A percentile compares a stretch with the other conserved stretches of the same genome.
These are phyloP conservation scores for Fagus sylvatica DNA, from an alignment of 306 rosid species.

Conservation along the genomic window DNA sequence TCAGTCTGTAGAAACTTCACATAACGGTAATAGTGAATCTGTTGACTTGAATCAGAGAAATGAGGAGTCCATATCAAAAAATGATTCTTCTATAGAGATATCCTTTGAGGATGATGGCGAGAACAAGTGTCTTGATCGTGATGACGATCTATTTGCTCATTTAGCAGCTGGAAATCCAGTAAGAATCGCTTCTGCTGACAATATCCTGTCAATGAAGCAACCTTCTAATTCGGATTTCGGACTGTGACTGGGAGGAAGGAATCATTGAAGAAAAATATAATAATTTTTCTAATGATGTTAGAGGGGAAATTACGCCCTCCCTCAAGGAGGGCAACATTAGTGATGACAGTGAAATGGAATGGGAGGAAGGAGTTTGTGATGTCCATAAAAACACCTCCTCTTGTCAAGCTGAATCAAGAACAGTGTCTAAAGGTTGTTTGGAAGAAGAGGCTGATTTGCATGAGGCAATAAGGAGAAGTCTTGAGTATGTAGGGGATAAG, in stretches of 20 bases:
- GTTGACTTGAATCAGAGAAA: constrained; percentile 35
- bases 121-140: constrained; percentile 46
- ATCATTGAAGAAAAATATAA: constrained; percentile 35
- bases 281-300: constrained; percentile 27
- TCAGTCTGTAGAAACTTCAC: constrained; percentile 31
- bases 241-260: constrained; percentile 77
- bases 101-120: constrained; percentile 56
- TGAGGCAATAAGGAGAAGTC: constrained; percentile 93
- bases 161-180: constrained; percentile 65
- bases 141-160: constrained; percentile 68
- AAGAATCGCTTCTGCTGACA: constrained; percentile 33
- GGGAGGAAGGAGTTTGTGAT: constrained; percentile 77
- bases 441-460: constrained; percentile 82
- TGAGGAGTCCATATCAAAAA: constrained; percentile 33
- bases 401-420: constrained; percentile 32
- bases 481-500: constrained; percentile 42
- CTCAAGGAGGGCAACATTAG: constrained; percentile 26
- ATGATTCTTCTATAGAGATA: constrained; percentile 58
- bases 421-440: constrained; percentile 57
- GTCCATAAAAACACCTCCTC: constrained; percentile 36
- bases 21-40: constrained; percentile 33
- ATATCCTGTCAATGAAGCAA: constrained; percentile 30
- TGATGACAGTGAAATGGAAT: constrained; percentile 73
- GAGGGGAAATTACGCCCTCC: constrained; percentile 29
- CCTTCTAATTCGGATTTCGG: constrained; percentile 52